These are phyloP conservation scores for Plasmopara muralis DNA, from an alignment of 352 stramenopile genomes.

Conservation along the genomic window DNA sequence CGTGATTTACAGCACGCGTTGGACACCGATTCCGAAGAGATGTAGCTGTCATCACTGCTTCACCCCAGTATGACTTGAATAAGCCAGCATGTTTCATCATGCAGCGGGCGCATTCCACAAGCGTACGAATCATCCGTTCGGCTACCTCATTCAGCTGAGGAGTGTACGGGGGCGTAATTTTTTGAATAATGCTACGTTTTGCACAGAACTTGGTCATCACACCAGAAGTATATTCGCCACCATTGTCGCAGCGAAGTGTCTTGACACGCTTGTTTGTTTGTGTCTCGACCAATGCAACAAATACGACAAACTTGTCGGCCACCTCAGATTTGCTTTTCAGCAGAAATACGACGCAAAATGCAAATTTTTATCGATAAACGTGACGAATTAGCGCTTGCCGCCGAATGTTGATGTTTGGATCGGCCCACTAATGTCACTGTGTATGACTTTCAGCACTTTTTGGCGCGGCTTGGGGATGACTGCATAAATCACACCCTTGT, in stretches of 20 bases:
- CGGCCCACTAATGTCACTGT: neutral
- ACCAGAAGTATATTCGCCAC: neutral
- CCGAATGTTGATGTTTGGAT: neutral
- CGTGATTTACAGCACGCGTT: neutral
- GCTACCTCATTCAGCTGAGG: too few relatives aligned
- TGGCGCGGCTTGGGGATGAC: neutral
- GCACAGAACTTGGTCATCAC: too few relatives aligned
- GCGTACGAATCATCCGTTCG: too few relatives aligned
- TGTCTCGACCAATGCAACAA: neutral
- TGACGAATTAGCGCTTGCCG: too few relatives aligned
- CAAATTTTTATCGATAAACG: too few relatives aligned
- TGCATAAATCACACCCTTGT: neutral
- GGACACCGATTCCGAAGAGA: neutral
- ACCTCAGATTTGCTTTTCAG: too few relatives aligned
- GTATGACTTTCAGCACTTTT: neutral
- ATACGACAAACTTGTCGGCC: neutral
- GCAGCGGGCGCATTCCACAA: too few relatives aligned
- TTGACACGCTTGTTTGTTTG: neutral
- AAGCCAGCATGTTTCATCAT: neutral
- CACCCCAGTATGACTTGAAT: neutral
- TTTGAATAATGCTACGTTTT: too few relatives aligned
- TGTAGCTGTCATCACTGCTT: neutral
- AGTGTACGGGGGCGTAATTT: too few relatives aligned
- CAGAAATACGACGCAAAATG: too few relatives aligned
- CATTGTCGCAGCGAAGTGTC: neutral